Conservation (phyloP, 371 early-diverging fungal genomes). For the Blastocladiella emersonii region DNA sequence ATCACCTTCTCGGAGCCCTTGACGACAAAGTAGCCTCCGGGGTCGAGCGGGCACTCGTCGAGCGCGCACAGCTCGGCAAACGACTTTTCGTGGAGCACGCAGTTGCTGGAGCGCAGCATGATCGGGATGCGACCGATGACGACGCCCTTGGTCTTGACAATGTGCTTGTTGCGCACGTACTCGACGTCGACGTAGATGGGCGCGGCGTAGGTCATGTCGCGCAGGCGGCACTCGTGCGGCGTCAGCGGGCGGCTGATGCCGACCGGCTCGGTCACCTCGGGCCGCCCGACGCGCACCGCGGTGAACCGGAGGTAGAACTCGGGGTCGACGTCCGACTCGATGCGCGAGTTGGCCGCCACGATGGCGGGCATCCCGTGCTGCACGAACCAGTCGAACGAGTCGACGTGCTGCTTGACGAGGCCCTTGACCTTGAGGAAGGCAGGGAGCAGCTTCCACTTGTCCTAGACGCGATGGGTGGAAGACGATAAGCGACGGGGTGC, state of each 20-base stretch:
- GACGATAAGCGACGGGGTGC: neutral
- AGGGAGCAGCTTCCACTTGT: slow-evolving; percentile 96
- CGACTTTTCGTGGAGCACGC: slow-evolving; percentile 64
- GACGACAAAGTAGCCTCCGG: slow-evolving; percentile 99
- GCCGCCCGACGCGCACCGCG: slow-evolving; percentile 77
- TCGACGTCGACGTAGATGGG: slow-evolving; percentile 94
- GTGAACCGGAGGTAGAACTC: slow-evolving; percentile 92
- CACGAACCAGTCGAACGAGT: slow-evolving; percentile 99
- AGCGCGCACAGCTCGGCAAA: slow-evolving; percentile 69
- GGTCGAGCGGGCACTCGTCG: slow-evolving; percentile 97
- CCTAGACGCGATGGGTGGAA: slow-evolving; percentile 28
- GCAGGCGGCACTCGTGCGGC: slow-evolving; percentile 97
- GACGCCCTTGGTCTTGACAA: slow-evolving; percentile 73
- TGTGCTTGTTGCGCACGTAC: slow-evolving; percentile 82
- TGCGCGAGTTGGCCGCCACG: slow-evolving; percentile 82
- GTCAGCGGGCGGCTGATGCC: slow-evolving; percentile 37
- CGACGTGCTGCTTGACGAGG: slow-evolving; percentile 98
- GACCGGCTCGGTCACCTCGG: slow-evolving; percentile 39
- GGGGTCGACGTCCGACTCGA: slow-evolving; percentile 98
- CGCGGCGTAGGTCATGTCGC: slow-evolving; percentile 97
- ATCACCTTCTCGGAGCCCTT: slow-evolving; percentile 99
- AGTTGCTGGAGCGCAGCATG: slow-evolving; percentile 90
- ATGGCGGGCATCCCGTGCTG: slow-evolving; percentile 92
- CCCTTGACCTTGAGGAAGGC: slow-evolving; percentile 96
- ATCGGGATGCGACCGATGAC: slow-evolving; percentile 97